phyloP scores from a whole-genome alignment of 139 green algal genomes.

The Tetradesmus obliquus region DNA sequence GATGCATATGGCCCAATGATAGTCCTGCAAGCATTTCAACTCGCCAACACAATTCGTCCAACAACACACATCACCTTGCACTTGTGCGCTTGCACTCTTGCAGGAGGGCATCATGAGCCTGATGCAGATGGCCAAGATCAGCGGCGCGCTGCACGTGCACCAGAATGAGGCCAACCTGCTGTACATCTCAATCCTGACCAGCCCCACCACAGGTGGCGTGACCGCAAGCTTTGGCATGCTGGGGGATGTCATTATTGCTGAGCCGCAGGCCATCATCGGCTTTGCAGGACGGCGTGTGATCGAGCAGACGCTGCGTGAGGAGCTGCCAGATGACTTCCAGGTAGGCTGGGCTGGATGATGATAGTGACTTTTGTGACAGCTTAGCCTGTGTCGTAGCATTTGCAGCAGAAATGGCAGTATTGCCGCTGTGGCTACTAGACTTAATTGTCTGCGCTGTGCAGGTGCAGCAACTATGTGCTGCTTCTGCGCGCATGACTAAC shows the following conservation, averaged over 20 bases:
- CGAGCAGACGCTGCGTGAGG: conserved; percentile 75
- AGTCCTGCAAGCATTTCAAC: not conserved
- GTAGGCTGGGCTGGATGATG: conserved; percentile 23
- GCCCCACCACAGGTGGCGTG: conserved; percentile 71
- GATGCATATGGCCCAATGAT: conserved; percentile 68
- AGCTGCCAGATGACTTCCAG: conserved; percentile 76
- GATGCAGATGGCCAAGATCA: conserved; percentile 78
- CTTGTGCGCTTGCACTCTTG: not conserved
- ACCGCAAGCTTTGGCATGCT: conserved; percentile 75
- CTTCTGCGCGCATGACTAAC: not conserved
- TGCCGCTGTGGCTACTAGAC: not conserved
- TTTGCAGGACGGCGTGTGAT: conserved; percentile 73
- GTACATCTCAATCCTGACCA: conserved; percentile 72
- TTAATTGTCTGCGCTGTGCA: not conserved
- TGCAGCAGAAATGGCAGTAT: not conserved
- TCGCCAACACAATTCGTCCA: too few relatives aligned
- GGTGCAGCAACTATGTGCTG: not conserved
- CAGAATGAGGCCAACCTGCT: conserved; percentile 76
- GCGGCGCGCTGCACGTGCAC: conserved; percentile 68
- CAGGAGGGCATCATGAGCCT: conserved; percentile 79
- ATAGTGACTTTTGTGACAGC: too few relatives aligned
- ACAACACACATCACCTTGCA: not conserved
- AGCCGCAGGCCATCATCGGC: conserved; percentile 73
- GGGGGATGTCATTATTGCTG: conserved; percentile 73
- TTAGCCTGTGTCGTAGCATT: too few relatives aligned